Conservation (phyloP, 352 stramenopile genomes). For the Globisporangium solare region DNA sequence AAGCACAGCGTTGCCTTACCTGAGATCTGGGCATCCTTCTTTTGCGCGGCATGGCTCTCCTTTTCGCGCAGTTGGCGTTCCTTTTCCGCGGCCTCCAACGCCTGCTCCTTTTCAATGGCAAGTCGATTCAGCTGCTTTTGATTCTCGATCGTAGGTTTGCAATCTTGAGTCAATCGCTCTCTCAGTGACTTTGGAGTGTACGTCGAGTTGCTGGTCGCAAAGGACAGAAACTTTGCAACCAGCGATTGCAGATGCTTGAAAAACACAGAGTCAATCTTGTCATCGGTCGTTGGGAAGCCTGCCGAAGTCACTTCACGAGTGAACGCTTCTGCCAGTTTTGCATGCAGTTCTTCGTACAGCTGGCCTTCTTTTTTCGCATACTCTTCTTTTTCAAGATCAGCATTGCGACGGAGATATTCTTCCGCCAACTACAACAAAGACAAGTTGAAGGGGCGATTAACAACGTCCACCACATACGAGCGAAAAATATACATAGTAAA, state of each 20-base stretch:
- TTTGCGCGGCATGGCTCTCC: conserved; percentile 34
- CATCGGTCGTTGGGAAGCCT: conserved; percentile 55
- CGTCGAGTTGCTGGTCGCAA: conserved; percentile 31
- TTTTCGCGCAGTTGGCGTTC: conserved; percentile 59
- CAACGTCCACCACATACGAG: too few species aligned
- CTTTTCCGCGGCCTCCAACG: conserved; percentile 46
- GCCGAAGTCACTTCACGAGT: conserved; percentile 43
- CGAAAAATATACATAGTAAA: conserved; percentile 6
- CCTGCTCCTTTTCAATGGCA: conserved; percentile 62
- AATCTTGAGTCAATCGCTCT: conserved; percentile 58
- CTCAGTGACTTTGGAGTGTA: conserved; percentile 46
- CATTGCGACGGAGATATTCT: conserved; percentile 64
- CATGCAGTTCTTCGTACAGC: conserved; percentile 53
- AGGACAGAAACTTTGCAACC: conserved; percentile 52
- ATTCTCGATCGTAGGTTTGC: conserved; percentile 51
- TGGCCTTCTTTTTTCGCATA: conserved; percentile 50
- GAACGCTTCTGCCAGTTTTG: conserved; percentile 53
- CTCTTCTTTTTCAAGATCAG: conserved; percentile 55
- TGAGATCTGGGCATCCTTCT: conserved; percentile 66
- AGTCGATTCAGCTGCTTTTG: conserved; percentile 72
- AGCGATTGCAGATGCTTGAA: conserved; percentile 49
- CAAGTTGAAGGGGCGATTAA: too few species aligned
- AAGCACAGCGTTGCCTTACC: conserved; percentile 16
- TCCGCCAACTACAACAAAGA: conserved; percentile 44
- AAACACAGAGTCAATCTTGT: conserved; percentile 63